Evolutionary conservation across 306 rosid genomes (phyloP).

Genomic region (Quercus rubra): DNA sequence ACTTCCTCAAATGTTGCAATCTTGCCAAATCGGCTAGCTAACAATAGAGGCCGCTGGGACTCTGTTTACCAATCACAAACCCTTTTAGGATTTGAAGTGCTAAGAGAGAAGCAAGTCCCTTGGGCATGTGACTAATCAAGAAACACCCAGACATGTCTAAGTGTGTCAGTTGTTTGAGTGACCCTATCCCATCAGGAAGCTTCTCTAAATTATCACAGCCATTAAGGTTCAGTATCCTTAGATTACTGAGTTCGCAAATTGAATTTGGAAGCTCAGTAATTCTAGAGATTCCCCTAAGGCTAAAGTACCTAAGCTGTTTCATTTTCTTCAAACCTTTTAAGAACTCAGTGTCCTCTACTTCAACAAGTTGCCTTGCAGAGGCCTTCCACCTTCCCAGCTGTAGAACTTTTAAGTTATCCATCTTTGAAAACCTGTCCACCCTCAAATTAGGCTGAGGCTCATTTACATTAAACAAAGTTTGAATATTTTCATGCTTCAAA

Average conservation of each 20-base stretch:
- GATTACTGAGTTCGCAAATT: constrained; percentile 10
- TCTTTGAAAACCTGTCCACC: constrained; percentile 16
- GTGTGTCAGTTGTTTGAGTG: constrained; percentile 20
- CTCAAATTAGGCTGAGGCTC: constrained; percentile 11
- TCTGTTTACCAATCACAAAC: neutral
- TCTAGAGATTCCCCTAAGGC: constrained; percentile 20
- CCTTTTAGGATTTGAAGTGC: constrained; percentile 20
- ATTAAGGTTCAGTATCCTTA: constrained; percentile 25
- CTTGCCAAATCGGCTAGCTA: neutral
- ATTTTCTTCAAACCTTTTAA: constrained; percentile 23
- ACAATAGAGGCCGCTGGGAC: neutral
- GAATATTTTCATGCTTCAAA: neutral
- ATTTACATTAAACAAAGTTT: constrained; percentile 19
- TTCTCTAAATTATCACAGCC: constrained; percentile 16
- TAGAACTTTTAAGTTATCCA: constrained; percentile 8
- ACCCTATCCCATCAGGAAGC: constrained; percentile 18
- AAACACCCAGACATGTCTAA: constrained; percentile 23
- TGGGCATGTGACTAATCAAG: constrained; percentile 22
- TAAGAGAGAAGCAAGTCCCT: constrained; percentile 9
- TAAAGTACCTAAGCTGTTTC: constrained; percentile 12
- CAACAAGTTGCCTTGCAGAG: neutral
- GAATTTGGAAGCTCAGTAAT: constrained; percentile 20
- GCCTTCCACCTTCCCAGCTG: constrained; percentile 23
- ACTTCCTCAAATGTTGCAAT: neutral
- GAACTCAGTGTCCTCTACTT: constrained; percentile 14